Conservation (phyloP, 139 green algal genomes). For the Coelastrella sp. region DNA sequence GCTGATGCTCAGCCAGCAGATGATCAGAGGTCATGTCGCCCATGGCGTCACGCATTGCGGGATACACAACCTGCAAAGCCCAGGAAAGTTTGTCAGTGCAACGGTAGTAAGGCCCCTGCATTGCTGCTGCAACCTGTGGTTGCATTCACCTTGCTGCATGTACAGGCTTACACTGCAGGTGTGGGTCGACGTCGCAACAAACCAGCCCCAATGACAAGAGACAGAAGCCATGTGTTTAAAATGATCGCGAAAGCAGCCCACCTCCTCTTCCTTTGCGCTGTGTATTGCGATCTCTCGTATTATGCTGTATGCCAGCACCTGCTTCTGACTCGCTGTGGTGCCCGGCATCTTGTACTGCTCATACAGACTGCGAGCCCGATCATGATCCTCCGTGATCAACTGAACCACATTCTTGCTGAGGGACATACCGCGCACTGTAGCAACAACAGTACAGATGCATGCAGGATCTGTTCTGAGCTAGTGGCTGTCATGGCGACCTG, state of each 20-base stretch:
- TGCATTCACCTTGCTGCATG: too few relatives aligned
- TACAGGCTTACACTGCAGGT: too few relatives aligned
- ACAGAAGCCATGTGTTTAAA: too few relatives aligned
- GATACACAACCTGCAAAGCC: slow-evolving; percentile 27
- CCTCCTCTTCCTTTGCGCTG: slow-evolving; percentile 35
- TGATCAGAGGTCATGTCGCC: slow-evolving; percentile 30
- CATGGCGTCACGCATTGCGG: slow-evolving; percentile 8
- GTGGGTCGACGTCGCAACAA: too few relatives aligned
- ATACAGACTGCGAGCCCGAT: slow-evolving; percentile 24
- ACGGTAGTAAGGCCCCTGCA: background rate
- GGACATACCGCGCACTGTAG: background rate
- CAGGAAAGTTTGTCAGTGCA: background rate
- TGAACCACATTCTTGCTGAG: slow-evolving; percentile 29
- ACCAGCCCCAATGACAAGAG: too few relatives aligned
- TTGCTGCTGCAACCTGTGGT: too few relatives aligned
- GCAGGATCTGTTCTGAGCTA: too few relatives aligned
- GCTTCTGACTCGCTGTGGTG: slow-evolving; percentile 9
- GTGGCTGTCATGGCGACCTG: too few relatives aligned
- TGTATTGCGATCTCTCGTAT: slow-evolving; percentile 32
- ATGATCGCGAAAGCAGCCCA: slow-evolving; percentile 8
- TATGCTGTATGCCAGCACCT: slow-evolving; percentile 12
- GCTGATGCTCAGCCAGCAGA: slow-evolving; percentile 24
- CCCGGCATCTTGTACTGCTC: slow-evolving; percentile 38
- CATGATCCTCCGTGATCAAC: slow-evolving; percentile 41
- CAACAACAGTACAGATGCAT: too few relatives aligned